Evolutionary conservation across 1,284 basidiomycete genomes (phyloP), one percentile per base, ranked within the genome.

Genomic region (Microbotryum silenes-acaulis): DNA sequence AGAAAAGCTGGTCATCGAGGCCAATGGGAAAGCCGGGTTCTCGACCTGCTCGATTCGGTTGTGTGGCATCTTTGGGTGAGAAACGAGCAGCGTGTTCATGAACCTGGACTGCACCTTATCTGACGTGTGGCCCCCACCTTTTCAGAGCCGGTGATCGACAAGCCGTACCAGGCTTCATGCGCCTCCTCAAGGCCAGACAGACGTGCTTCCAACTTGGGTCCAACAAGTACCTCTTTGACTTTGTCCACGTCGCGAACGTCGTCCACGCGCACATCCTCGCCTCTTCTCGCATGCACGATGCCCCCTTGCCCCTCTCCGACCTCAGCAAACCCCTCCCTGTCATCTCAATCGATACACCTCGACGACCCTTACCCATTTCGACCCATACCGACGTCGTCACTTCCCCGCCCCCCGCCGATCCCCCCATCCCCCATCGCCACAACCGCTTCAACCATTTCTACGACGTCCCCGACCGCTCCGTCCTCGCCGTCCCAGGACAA

Each of bases 181-280:
- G 86, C 64, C 91, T 88, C 10, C 87, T 91, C 74, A 82, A 88
- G 70, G 82, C 83, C 57, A 82, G 84, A n/a, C 89, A 94, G 75
- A 91, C 91, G 1, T 85, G 88, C 67, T 89, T 91, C 80, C 94
- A 97, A 77, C 86, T 99, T 65, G 96, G 96, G 55, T 80, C 87
- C 76, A 97, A 97, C 78, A 83, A 80, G 62, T 97, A 98, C 75
- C 78, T 98, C 16, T 94, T 91, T 71, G 96, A 99, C 78, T 96
- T 90, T 85, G 97, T 94, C 1, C 97, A 97, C 72, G 90, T 98
- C 66, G 88, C 85, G 64, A 98, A 99, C 75, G 87, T 96, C 63
- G 93, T 91, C 0, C 84, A 89, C 72, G 94, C 93, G 1, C 96
- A 99, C 73, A 78, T 99, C 12, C 85, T 98, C 53, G 96, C 94